These are phyloP conservation scores for Candida alai DNA, from an alignment of 805 yeast genomes.

Conservation along the genomic window DNA sequence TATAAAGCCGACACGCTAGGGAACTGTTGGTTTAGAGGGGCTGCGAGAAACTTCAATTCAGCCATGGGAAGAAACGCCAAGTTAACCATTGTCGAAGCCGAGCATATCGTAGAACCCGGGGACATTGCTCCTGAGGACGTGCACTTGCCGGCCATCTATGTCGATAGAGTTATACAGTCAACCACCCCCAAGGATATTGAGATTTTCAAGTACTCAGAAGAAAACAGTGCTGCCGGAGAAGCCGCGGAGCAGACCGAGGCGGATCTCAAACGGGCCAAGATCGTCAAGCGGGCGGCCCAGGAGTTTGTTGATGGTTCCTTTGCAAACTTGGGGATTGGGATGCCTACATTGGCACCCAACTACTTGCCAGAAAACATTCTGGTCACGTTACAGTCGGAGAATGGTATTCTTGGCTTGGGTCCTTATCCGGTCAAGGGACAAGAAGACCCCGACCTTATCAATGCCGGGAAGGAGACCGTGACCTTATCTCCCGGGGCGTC, in stretches of 20 bases:
- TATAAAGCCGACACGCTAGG: constrained; percentile 47
- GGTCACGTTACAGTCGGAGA: constrained; percentile 45
- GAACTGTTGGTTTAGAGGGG: constrained; percentile 44
- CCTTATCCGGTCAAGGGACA: constrained; percentile 41
- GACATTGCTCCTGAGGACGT: constrained; percentile 41
- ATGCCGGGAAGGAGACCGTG: constrained; percentile 51
- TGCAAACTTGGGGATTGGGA: constrained; percentile 49
- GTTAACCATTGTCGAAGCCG: constrained; percentile 49
- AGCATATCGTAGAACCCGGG: constrained; percentile 45
- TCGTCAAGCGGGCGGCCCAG: constrained; percentile 42
- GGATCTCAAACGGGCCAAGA: constrained; percentile 24
- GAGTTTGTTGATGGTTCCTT: constrained; percentile 42
- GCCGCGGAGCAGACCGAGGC: constrained; percentile 12
- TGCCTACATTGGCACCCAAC: constrained; percentile 47
- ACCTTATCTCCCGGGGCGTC: constrained; percentile 46
- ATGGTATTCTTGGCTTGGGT: constrained; percentile 48
- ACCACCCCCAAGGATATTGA: constrained; percentile 43
- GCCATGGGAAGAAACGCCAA: constrained; percentile 44
- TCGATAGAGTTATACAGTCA: constrained; percentile 36
- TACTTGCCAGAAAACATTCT: constrained; percentile 31
- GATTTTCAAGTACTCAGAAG: constrained; percentile 22
- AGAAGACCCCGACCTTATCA: constrained; percentile 45
- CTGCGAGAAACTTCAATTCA: constrained; percentile 45
- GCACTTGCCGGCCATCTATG: constrained; percentile 46
- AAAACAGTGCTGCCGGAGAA: constrained; percentile 4